phyloP scores from a whole-genome alignment of 441 rosid genomes.

The Sinapis alba region DNA sequence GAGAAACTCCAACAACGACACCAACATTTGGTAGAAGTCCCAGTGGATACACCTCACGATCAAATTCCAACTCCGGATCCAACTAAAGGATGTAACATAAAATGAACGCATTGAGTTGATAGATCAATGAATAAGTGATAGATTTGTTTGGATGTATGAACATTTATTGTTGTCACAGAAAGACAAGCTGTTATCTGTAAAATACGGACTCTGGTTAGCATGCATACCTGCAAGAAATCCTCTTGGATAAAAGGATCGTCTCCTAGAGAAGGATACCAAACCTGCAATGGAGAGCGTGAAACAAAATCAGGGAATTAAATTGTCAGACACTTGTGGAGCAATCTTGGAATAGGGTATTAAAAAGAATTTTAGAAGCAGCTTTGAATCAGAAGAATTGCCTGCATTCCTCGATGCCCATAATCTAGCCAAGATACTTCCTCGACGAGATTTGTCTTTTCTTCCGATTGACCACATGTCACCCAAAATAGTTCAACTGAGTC shows the following conservation, averaged over 20 bases:
- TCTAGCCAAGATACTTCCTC: conserved; percentile 99
- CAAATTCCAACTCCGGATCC: conserved; percentile 99
- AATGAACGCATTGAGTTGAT: conserved; percentile 2
- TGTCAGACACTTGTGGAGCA: neutral
- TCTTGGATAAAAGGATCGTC: conserved; percentile 93
- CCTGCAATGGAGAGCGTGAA: conserved; percentile 67
- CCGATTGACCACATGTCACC: conserved; percentile 98
- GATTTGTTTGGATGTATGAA: neutral
- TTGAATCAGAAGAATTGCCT: conserved; percentile 57
- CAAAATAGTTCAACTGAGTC: conserved; percentile 97
- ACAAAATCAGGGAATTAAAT: conserved; percentile 44
- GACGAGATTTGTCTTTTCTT: conserved; percentile 82
- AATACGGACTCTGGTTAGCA: conserved; percentile 4
- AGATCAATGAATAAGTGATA: neutral
- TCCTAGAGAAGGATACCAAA: conserved; percentile 97
- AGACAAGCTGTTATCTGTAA: conserved; percentile 7
- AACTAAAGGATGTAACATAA: conserved; percentile 54
- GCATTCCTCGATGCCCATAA: conserved; percentile 99
- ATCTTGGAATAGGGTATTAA: conserved; percentile 5
- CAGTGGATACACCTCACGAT: conserved; percentile 94
- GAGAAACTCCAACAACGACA: conserved; percentile 96
- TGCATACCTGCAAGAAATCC: conserved; percentile 92
- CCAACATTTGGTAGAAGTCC: conserved; percentile 99
- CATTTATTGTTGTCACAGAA: neutral
- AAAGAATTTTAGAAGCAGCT: conserved; percentile 20